These are phyloP conservation scores for Pezicula radicicola DNA, from an alignment of 2,329 filamentous ascomycete species.

Conservation along the genomic window DNA sequence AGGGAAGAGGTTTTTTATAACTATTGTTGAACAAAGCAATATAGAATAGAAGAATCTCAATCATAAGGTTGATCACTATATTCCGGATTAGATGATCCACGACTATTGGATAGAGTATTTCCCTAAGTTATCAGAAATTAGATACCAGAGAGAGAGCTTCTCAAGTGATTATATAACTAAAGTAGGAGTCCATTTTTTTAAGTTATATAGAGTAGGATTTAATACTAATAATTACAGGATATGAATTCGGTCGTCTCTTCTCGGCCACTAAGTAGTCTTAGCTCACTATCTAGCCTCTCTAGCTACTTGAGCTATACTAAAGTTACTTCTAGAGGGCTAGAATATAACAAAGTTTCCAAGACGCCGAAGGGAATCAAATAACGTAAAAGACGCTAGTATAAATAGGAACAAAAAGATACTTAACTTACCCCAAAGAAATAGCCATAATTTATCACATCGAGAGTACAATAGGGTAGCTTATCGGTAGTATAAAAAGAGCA, in stretches of 20 bases:
- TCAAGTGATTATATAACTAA: background rate
- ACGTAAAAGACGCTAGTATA: slow-evolving; percentile 59
- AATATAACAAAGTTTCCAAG: background rate
- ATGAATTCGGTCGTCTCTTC: background rate
- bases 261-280: background rate
- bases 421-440: no score
- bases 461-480: no score
- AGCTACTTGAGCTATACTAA: background rate
- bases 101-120: background rate
- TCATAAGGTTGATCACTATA: background rate
- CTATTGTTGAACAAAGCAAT: background rate
- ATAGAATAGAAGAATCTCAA: slow-evolving; percentile 1
- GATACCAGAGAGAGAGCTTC: background rate
- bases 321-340: background rate
- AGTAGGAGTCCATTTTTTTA: background rate
- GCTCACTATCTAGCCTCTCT: background rate
- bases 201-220: background rate
- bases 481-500: no score
- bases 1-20: slow-evolving; percentile 8
- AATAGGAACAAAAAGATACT: slow-evolving; percentile 49
- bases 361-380: background rate
- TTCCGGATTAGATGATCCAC: background rate
- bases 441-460: no score
- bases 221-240: background rate
- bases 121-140: background rate